These are phyloP conservation scores for Vigna angularis DNA, from an alignment of 306 rosid species.

Conservation along the genomic window DNA sequence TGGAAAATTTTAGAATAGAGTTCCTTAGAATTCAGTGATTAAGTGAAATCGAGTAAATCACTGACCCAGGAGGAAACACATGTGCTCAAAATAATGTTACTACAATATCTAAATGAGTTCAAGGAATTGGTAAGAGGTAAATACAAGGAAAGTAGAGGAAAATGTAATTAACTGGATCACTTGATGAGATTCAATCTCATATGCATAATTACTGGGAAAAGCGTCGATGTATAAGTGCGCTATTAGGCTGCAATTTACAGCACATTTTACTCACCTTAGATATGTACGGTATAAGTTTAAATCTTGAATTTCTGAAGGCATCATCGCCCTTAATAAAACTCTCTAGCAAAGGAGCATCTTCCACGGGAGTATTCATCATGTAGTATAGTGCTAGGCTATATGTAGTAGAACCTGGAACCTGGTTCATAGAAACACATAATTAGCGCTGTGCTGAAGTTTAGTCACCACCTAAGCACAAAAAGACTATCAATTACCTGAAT, in stretches of 20 bases:
- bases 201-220: constrained; percentile 4
- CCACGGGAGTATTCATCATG: constrained; percentile 81
- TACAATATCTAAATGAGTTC: constrained; percentile 13
- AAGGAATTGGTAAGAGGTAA: constrained; percentile 19
- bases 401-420: constrained; percentile 87
- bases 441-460: constrained; percentile 23
- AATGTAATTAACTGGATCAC: constrained; percentile 18
- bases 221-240: neutral
- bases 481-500: constrained; percentile 65
- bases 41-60: constrained; percentile 33
- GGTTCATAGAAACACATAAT: constrained; percentile 39
- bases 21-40: constrained; percentile 24
- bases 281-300: constrained; percentile 94
- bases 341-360: constrained; percentile 72
- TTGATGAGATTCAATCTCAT: constrained; percentile 15
- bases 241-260: constrained; percentile 35
- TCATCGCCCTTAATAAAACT: constrained; percentile 85
- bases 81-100: constrained; percentile 7
- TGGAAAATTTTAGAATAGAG: constrained; percentile 16
- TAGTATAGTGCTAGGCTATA: constrained; percentile 83
- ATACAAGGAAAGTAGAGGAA: constrained; percentile 31
- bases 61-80: constrained; percentile 20
- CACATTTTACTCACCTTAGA: constrained; percentile 68
- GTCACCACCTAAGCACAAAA: constrained; percentile 13
- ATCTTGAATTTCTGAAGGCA: constrained; percentile 85